Evolutionary conservation across 2,329 filamentous ascomycete species (phyloP).

Genomic region (Fusarium subtropicale): DNA sequence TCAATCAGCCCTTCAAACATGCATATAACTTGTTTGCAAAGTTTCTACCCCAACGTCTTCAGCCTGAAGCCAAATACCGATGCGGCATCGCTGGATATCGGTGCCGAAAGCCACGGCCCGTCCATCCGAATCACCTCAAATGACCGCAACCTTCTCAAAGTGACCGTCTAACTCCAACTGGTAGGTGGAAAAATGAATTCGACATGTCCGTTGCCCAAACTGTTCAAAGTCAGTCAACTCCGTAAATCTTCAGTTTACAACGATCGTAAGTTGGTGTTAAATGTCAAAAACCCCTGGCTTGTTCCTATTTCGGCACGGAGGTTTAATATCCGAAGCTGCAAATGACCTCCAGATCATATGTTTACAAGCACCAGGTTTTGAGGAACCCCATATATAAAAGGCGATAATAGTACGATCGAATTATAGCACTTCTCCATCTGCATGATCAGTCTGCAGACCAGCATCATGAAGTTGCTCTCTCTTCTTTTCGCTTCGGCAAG

Average conservation of each 20-base stretch:
- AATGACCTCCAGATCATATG: not conserved
- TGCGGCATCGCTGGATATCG: not conserved
- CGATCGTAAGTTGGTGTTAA: not conserved
- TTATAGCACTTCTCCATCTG: not conserved
- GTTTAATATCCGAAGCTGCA: not conserved
- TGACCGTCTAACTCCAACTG: not conserved
- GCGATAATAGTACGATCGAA: not conserved
- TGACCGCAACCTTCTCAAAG: not conserved
- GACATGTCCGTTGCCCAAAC: not conserved
- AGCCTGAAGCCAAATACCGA: not conserved
- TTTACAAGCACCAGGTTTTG: not conserved
- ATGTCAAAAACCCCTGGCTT: not conserved
- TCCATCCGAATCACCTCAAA: not conserved
- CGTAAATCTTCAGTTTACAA: not conserved
- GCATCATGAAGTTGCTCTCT: slow-evolving; percentile 23
- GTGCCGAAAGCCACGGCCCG: not conserved
- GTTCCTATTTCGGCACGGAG: slow-evolving; percentile 7
- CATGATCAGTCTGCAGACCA: not conserved
- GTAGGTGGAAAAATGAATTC: not conserved
- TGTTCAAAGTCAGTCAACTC: not conserved
- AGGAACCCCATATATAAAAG: not conserved
- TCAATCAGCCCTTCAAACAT: not conserved
- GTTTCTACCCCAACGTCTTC: not conserved
- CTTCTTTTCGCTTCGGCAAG: slow-evolving; percentile 22
- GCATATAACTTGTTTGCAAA: not conserved